A percentile compares a stretch with the other conserved stretches of the same genome.
These are phyloP conservation scores for Penicillium sp. DNA, from an alignment of 2,329 filamentous ascomycete genomes.

Conservation along the genomic window DNA sequence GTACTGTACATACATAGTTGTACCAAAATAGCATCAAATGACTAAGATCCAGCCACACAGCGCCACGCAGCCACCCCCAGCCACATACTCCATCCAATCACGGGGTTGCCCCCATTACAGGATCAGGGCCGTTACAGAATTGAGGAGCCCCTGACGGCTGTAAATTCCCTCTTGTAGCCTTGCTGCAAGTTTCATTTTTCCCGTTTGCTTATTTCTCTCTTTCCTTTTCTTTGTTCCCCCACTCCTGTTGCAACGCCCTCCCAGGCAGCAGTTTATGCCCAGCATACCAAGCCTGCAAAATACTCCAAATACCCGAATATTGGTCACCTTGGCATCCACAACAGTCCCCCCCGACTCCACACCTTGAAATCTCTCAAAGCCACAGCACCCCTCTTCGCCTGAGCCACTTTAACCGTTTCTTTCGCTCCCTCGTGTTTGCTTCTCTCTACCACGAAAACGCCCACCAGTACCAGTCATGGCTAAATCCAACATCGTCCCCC, in stretches of 20 bases:
- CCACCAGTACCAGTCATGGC: constrained; percentile 19
- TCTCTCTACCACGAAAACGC: neutral
- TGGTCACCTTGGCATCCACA: neutral
- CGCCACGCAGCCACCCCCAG: neutral
- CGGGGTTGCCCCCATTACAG: neutral
- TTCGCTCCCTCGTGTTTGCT: neutral
- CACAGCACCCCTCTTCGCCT: constrained; percentile 1
- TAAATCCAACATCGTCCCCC: constrained; percentile 52
- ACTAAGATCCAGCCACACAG: neutral
- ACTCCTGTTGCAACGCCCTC: neutral
- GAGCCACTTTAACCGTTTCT: neutral
- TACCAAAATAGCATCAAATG: neutral
- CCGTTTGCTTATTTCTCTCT: neutral
- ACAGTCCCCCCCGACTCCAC: neutral
- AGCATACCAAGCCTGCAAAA: constrained; percentile 6
- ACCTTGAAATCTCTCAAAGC: constrained; percentile 4
- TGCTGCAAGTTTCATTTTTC: neutral
- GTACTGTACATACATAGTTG: neutral
- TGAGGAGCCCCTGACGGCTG: neutral
- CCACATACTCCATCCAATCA: neutral
- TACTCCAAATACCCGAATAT: neutral
- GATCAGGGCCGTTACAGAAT: neutral
- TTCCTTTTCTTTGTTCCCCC: neutral
- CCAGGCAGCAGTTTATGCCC: constrained; percentile 5
- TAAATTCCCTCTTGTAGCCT: neutral